Evolutionary conservation across 129 eudicot genomes (phyloP).

Genomic region (Artemisia argyi): DNA sequence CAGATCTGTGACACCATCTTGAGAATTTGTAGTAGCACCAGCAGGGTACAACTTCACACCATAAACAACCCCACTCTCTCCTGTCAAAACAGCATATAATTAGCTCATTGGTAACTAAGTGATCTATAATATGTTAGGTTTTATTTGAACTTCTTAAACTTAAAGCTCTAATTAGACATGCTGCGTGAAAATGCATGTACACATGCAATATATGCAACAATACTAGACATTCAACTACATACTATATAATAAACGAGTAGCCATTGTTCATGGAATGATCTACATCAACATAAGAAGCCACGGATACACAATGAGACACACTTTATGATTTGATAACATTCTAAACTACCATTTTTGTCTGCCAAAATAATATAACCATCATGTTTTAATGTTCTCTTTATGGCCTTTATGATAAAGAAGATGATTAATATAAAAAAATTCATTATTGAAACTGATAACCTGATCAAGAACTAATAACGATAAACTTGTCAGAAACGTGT

Average conservation of each 20-base stretch:
- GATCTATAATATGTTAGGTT: not conserved
- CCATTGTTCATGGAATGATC: not conserved
- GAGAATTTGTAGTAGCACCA: constrained; percentile 99
- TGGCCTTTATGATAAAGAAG: not conserved
- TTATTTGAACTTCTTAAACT: not conserved
- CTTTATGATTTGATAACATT: too few species aligned
- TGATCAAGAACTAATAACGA: not conserved
- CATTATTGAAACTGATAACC: too few species aligned
- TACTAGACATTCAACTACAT: not conserved
- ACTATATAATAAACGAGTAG: too few species aligned
- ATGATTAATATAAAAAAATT: too few species aligned
- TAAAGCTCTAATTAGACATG: not conserved
- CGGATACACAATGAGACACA: not conserved
- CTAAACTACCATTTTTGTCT: too few species aligned
- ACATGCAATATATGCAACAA: not conserved
- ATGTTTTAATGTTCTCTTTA: not conserved
- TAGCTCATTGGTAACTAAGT: not conserved
- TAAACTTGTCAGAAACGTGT: not conserved
- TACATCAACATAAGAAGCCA: not conserved
- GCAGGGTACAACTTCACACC: constrained; percentile 98
- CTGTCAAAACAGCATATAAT: constrained; percentile 37
- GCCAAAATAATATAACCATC: not conserved
- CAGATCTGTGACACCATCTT: constrained; percentile 97
- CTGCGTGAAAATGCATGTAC: not conserved
- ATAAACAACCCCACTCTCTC: constrained; percentile 85